phyloP scores from a whole-genome alignment of 208 protist genomes.

The Leishmania tropica region DNA sequence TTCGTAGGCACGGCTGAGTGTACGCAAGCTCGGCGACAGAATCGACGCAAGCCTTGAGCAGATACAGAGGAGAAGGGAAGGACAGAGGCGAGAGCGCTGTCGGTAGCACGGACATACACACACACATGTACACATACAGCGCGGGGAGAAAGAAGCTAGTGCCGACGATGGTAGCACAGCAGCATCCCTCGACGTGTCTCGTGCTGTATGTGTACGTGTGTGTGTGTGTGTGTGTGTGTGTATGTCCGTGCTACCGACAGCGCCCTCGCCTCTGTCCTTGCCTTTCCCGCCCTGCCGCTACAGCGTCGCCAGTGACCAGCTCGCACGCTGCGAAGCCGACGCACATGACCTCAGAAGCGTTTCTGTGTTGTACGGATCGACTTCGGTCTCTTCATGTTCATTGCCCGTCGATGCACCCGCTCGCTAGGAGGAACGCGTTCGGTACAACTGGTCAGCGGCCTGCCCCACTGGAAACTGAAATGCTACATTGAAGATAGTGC shows the following conservation, averaged over 20 bases:
- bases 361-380: background rate
- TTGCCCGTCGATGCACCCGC: background rate
- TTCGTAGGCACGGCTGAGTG: background rate
- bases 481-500: background rate
- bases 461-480: background rate
- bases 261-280: background rate
- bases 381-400: background rate
- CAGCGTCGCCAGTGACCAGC: background rate
- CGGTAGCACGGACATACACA: background rate
- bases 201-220: too few relatives aligned
- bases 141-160: too few relatives aligned
- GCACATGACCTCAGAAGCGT: background rate
- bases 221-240: conserved; percentile 7
- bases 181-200: too few relatives aligned
- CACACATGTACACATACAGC: too few relatives aligned
- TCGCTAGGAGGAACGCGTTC: background rate
- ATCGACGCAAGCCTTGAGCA: conserved; percentile 15
- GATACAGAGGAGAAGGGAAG: conserved; percentile 13
- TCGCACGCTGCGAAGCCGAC: background rate
- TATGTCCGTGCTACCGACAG: background rate
- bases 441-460: background rate
- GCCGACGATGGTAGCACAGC: too few relatives aligned
- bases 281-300: background rate
- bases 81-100: background rate
- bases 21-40: background rate